Percentiles rank a stretch among this genome's conserved stretches.
phyloP scores from a whole-genome alignment of 1,284 basidiomycete species.

The Hypsizygus ulmarius region DNA sequence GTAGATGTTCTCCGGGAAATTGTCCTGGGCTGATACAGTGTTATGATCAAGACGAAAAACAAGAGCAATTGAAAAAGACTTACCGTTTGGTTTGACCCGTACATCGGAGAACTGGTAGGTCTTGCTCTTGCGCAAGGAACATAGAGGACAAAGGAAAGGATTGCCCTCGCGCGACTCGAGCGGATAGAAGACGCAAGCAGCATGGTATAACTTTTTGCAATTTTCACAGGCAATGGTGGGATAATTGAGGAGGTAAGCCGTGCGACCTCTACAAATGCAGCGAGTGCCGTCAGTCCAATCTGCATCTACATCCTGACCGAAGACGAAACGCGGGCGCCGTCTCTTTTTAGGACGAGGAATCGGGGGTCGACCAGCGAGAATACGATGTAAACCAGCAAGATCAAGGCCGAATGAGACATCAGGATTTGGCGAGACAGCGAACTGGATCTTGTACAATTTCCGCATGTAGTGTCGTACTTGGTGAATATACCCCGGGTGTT shows the following conservation, averaged over 20 bases:
- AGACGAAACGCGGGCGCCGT: constrained; percentile 66
- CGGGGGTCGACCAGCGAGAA: constrained; percentile 64
- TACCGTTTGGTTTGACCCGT: constrained; percentile 64
- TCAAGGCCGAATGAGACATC: constrained; percentile 79
- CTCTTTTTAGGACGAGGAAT: constrained; percentile 57
- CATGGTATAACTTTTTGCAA: constrained; percentile 67
- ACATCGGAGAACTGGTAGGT: constrained; percentile 71
- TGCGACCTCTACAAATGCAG: constrained; percentile 76
- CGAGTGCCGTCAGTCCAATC: constrained; percentile 74
- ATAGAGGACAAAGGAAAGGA: constrained; percentile 66
- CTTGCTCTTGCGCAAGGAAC: constrained; percentile 68
- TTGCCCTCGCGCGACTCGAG: constrained; percentile 30
- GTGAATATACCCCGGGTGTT: constrained; percentile 67
- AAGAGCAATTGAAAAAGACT: constrained; percentile 26
- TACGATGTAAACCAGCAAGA: constrained; percentile 73
- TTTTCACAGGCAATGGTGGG: constrained; percentile 63
- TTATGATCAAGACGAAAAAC: constrained; percentile 14
- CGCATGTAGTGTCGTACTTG: constrained; percentile 85
- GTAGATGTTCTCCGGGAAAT: constrained; percentile 47
- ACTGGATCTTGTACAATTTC: constrained; percentile 80
- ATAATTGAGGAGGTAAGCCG: constrained; percentile 54
- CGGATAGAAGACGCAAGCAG: constrained; percentile 73
- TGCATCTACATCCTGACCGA: constrained; percentile 71
- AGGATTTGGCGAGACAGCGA: constrained; percentile 72
- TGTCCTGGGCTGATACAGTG: constrained; percentile 35